Evolutionary conservation across 331 rosid species (phyloP), one percentile per base, ranked within the genome.

Genomic region (Malus hybrid): DNA sequence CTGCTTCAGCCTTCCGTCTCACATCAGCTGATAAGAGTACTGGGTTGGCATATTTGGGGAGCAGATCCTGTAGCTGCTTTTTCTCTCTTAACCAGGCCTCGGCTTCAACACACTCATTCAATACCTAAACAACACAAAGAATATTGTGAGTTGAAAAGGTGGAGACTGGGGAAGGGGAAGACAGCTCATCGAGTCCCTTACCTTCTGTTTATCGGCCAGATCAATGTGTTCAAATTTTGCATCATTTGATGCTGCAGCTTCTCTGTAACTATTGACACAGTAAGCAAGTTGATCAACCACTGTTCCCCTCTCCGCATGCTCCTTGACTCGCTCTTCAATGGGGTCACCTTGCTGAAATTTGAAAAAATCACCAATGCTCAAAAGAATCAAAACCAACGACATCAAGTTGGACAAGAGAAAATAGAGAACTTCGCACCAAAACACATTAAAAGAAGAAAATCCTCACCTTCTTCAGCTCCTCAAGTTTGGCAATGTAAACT

Each of bases 291-390:
- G 96, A 46, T 90, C 93, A 59, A 92, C 72, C 75, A 87, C 85
- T 34, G 88, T 24, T 50, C 97, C 97, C 83, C 97, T 89, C 79
- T 92, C 93, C 5, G 28, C 72, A 69, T 64, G 50, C 84, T 95
- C 97, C 84, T 82, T 90, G 86, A 72, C 88, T 9, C 99, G 92
- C 85, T 63, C 91, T 78, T 92, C 99, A 55, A 95, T 80, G 4
- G 99, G 96, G 80, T 92, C 92, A 77, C 99, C 97, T 90, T 87
- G 96, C 97, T 95, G 96, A 82, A 84, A 72, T 71, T 48, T n/a
- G 36, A 63, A 8, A 75, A 52, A 52, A 39, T 56, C 34, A 71
- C 62, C 65, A 34, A 67, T 57, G 65, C 27, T 19, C 9, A 6
- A 70, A 72, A 44, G 14, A 18, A 9, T 5, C 64, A 68, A 78